Conservation (phyloP, 148 eudicot genomes). For the Arctostaphylos glauca region DNA sequence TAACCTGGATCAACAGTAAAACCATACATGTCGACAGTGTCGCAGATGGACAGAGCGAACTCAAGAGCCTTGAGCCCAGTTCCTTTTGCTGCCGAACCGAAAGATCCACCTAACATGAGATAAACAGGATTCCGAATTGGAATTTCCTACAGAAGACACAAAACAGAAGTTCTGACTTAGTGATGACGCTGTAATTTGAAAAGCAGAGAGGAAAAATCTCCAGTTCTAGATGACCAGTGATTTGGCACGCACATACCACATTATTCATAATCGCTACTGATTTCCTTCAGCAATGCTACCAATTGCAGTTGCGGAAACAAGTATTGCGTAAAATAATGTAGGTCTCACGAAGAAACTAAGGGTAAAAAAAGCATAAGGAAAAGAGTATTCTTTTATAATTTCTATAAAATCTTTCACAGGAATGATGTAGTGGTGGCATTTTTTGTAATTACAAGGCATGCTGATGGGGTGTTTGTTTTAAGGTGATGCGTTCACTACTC, state of each 20-base stretch:
- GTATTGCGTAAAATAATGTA: background rate
- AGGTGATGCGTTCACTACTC: background rate
- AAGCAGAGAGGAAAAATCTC: background rate
- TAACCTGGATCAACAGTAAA: constrained; percentile 99
- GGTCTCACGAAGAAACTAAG: background rate
- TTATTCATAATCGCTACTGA: background rate
- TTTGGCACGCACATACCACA: background rate
- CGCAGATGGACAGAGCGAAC: constrained; percentile 93
- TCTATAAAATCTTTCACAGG: too few species aligned
- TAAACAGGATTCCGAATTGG: constrained; percentile 90
- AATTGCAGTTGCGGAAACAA: background rate
- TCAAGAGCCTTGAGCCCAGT: constrained; percentile 99
- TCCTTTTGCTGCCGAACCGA: constrained; percentile 99
- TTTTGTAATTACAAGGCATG: background rate
- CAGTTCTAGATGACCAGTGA: background rate
- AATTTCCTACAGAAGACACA: constrained; percentile 60
- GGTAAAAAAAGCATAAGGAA: background rate
- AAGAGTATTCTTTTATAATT: background rate
- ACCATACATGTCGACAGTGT: constrained; percentile 93
- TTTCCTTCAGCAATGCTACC: background rate
- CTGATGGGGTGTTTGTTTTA: background rate
- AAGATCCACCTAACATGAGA: constrained; percentile 95
- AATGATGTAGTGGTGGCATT: background rate
- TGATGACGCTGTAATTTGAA: background rate
- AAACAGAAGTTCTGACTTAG: background rate